Conservation (phyloP, 2,329 filamentous ascomycete species). For the Cladosporium austrohemisphaericum region DNA sequence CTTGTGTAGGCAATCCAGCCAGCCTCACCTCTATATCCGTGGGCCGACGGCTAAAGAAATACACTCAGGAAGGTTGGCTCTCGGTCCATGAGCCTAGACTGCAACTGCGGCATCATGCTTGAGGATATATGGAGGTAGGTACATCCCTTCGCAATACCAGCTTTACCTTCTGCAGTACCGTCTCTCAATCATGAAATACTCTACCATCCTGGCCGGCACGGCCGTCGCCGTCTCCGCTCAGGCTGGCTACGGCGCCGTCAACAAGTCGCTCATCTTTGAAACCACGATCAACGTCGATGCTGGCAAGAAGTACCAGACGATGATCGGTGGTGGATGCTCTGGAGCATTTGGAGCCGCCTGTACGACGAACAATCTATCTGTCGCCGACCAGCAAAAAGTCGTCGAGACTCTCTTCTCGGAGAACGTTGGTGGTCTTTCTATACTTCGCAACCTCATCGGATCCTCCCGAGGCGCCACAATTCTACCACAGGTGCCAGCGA, state of each 20-base stretch:
- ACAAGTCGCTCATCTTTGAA: conserved; percentile 12
- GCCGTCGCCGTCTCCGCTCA: not conserved
- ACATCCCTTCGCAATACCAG: too few species aligned
- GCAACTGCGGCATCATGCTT: too few species aligned
- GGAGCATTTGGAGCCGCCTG: conserved; percentile 25
- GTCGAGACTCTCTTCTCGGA: conserved; percentile 21
- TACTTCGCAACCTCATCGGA: conserved; percentile 25
- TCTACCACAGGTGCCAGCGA: conserved; percentile 19
- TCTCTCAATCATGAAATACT: too few species aligned
- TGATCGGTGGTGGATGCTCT: conserved; percentile 25
- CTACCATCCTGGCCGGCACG: too few species aligned
- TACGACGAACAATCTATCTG: conserved; percentile 13
- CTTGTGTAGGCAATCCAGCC: too few species aligned
- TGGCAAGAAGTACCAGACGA: conserved; percentile 19
- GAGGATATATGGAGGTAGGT: too few species aligned
- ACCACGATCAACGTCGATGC: conserved; percentile 20
- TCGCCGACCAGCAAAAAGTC: conserved; percentile 19
- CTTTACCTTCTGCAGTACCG: too few species aligned
- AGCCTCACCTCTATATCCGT: too few species aligned
- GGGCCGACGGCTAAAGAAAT: too few species aligned
- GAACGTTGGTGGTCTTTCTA: conserved; percentile 23
- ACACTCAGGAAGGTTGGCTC: too few species aligned
- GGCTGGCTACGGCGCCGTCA: not conserved
- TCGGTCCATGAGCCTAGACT: too few species aligned
- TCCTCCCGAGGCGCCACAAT: conserved; percentile 20